Evolutionary conservation across 108 stramenopile species (phyloP).

Genomic region (Conticribra weissflogii): DNA sequence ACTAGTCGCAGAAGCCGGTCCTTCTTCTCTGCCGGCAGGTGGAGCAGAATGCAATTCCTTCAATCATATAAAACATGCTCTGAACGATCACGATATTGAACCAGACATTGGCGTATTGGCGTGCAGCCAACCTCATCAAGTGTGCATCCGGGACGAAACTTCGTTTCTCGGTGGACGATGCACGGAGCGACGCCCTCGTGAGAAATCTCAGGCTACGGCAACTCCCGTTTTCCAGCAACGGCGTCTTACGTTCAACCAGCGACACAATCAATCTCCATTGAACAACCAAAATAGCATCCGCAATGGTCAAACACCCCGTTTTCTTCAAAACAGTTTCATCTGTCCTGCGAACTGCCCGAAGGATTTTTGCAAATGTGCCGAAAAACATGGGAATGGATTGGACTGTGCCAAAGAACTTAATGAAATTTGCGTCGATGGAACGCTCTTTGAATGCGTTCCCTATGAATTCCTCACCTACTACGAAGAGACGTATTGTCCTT

Average conservation of each 20-base stretch:
- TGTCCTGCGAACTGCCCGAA: slow-evolving; percentile 45
- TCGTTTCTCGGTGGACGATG: slow-evolving; percentile 34
- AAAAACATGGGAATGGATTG: slow-evolving; percentile 15
- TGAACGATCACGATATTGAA: background rate
- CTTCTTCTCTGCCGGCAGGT: background rate
- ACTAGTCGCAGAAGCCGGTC: background rate
- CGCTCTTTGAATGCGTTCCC: slow-evolving; percentile 26
- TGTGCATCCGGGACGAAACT: slow-evolving; percentile 18
- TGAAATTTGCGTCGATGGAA: slow-evolving; percentile 11
- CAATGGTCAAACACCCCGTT: slow-evolving; percentile 16
- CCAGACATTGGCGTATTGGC: slow-evolving; percentile 29
- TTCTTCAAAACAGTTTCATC: slow-evolving; percentile 20
- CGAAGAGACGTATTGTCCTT: slow-evolving; percentile 40
- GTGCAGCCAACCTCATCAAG: slow-evolving; percentile 16
- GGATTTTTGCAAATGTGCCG: slow-evolving; percentile 44
- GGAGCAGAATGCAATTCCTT: slow-evolving; percentile 18
- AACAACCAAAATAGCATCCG: too few species aligned
- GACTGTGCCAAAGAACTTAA: slow-evolving; percentile 31
- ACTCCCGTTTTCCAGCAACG: slow-evolving; percentile 19
- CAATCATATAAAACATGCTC: background rate
- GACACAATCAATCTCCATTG: too few species aligned
- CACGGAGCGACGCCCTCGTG: slow-evolving; percentile 4
- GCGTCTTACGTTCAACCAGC: background rate
- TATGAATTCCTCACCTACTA: slow-evolving; percentile 28
- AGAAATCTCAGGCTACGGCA: slow-evolving; percentile 4